Evolutionary conservation across 371 early-diverging fungal genomes (phyloP), one percentile per base, ranked within the genome.

Genomic region (Actinomortierella ambigua): DNA sequence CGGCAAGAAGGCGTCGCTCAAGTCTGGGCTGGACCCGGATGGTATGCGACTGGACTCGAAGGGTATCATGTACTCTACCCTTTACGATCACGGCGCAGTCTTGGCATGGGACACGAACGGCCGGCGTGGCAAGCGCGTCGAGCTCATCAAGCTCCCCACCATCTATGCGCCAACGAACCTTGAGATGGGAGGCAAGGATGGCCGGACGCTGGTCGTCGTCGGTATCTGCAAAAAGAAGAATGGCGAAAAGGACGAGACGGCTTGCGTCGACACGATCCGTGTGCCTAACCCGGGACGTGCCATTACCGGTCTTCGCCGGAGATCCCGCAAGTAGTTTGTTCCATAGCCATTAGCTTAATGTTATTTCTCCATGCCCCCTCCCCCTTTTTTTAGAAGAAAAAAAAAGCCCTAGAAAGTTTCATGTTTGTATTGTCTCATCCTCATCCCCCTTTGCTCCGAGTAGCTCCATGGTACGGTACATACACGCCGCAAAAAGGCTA

Each of bases 111-210:
- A 59, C 28, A 59, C 59, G 43, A 59, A 50, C 17, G 59, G 59
- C 43, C 50, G 27, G 20, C 63, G 9, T 15, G 82, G 81, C 27
- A 50, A 75, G 44, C 60, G 79, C 11, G 49, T 69, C 17, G 58
- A 66, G 20, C 61, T 61, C 34, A 79, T 83, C 53, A 48, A 59
- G 8, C 46, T 69, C 28, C 55, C 66, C 3, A 63, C 66, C 11
- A 76, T 81, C 27, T 53, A 61, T 51, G 48, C 26, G 29, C 77
- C 81, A 6, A 52, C 81, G 40, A 85, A 78, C 53, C 69, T 85
- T 13, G 85, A 84, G 57, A 77, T 85, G 57, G 83, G 78, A 24
- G 82, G 84, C 14, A 39, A 67, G 11, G 50, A 57, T 1, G 85
- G 85, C 8, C 69, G 61, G 41, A 77, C 77, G 24, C 64, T 85